Base-by-base conservation (phyloP, 495 filamentous ascomycete genomes). In the Lepidopterella palustris region DNA sequence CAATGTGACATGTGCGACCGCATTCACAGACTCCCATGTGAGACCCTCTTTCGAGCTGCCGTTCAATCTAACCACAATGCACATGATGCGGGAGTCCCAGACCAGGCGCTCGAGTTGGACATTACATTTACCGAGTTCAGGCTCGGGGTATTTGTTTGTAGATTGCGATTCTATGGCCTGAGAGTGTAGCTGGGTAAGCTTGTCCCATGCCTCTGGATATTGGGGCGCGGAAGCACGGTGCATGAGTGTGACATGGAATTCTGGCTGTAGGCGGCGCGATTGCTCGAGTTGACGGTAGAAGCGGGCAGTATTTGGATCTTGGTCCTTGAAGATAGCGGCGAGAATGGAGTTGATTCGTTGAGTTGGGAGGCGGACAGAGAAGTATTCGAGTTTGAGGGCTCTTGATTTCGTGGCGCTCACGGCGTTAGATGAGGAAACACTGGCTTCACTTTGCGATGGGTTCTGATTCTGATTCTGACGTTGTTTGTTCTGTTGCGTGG, bases 181-280 rank as follows among this genome's bases (percentile, higher is more conserved):
- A 3, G 48, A 45, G 73, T 64, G 73, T 28, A 73, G 52, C 42
- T 61, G 26, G 61, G 45, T n/a, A 64, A 93, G 90, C 5, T 74
- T 73, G 39, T 84, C 70, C 93, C 93, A 98, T 15, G 90, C 72
- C 0, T 84, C 81, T 0, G 83, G 78, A 59, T 82, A 68, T 40
- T 83, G 70, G 45, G 76, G 74, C 23, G 84, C 72, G 1, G 73
- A 72, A 9, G 85, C 83, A 49, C 84, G 86, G 72, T 98, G 93
- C 69, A 96, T 89, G 13, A 98, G 81, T 0, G 93, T 98, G 56
- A 97, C 87, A 72, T 98, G 93, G 74, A 97, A 97, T n/a, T 81
- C 73, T 29, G 81, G 65, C 71, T 98, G 93, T 20, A 97, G 71
- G 52, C 93, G 88, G 24, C 85, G 80, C 1, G 77, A 74, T 40